Evolutionary conservation across 768 basidiomycete species (phyloP).

Genomic region (Auriscalpium orientale): DNA sequence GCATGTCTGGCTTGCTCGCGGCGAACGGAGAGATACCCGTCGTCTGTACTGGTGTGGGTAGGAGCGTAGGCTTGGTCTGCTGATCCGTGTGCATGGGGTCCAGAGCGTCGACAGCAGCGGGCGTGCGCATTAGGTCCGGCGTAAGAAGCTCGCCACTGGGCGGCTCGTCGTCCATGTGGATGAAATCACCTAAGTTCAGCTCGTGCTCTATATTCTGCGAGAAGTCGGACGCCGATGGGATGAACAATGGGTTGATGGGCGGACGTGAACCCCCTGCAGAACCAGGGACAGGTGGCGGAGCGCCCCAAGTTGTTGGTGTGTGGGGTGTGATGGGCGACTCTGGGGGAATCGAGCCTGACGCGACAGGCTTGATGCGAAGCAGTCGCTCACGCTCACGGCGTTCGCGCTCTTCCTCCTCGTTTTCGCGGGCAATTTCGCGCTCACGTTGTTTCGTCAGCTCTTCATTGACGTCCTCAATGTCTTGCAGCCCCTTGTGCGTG

Average conservation of each 20-base stretch:
- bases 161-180: slow-evolving; percentile 16
- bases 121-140: neutral
- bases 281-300: slow-evolving; percentile 47
- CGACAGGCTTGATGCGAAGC: slow-evolving; percentile 42
- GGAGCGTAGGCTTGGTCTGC: neutral
- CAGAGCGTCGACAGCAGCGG: neutral
- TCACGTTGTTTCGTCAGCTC: slow-evolving; percentile 20
- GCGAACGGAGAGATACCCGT: slow-evolving; percentile 29
- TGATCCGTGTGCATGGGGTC: neutral
- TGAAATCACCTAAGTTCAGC: slow-evolving; percentile 15
- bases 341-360: slow-evolving; percentile 49
- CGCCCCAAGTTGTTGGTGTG: slow-evolving; percentile 43
- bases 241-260: slow-evolving; percentile 28
- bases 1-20: slow-evolving; percentile 33
- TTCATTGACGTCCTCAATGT: slow-evolving; percentile 75
- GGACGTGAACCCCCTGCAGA: slow-evolving; percentile 29
- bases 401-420: slow-evolving; percentile 54
- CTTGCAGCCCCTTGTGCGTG: slow-evolving; percentile 88
- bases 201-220: slow-evolving; percentile 7
- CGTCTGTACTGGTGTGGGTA: slow-evolving; percentile 16
- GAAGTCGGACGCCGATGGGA: slow-evolving; percentile 35
- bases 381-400: slow-evolving; percentile 62
- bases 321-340: slow-evolving; percentile 55
- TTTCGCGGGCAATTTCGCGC: slow-evolving; percentile 51
- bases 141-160: slow-evolving; percentile 6